phyloP scores from a whole-genome alignment of 2,329 filamentous ascomycete genomes.

The Talaromyces pinophilus region DNA sequence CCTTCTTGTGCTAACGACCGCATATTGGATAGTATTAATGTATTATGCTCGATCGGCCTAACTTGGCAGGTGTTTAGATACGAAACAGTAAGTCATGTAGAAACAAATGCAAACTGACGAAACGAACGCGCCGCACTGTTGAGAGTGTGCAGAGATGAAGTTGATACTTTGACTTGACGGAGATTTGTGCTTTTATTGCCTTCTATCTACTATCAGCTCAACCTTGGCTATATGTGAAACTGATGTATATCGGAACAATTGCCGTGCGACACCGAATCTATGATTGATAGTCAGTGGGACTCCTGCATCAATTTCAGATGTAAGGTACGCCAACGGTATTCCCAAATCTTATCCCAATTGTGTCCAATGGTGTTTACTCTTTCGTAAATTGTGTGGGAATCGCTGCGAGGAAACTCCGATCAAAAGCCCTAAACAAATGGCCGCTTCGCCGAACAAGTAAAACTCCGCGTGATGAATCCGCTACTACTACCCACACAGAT shows the following conservation, averaged over 20 bases:
- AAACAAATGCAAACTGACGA: background rate
- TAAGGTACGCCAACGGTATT: background rate
- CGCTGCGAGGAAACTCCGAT: constrained; percentile 11
- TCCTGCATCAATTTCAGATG: background rate
- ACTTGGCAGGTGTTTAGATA: background rate
- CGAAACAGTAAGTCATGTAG: background rate
- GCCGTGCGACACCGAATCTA: background rate
- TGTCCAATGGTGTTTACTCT: background rate
- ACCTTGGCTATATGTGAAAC: background rate
- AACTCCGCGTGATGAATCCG: constrained; percentile 1
- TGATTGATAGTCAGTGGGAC: constrained; percentile 3
- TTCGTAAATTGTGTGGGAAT: background rate
- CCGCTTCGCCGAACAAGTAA: constrained; percentile 1
- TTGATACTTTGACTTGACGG: background rate
- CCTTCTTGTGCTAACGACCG: background rate
- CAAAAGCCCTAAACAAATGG: constrained; percentile 15
- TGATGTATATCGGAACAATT: background rate
- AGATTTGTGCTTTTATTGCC: background rate
- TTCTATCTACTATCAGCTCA: background rate
- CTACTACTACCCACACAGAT: background rate
- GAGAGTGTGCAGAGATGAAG: constrained; percentile 8
- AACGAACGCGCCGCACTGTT: constrained; percentile 2
- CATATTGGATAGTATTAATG: background rate
- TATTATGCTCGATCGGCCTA: background rate
- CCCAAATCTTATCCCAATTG: background rate